A percentile compares a stretch with the other conserved stretches of the same genome.
These are phyloP conservation scores for Phaeotremella skinneri DNA, from an alignment of 768 basidiomycete genomes.

Conservation along the genomic window DNA sequence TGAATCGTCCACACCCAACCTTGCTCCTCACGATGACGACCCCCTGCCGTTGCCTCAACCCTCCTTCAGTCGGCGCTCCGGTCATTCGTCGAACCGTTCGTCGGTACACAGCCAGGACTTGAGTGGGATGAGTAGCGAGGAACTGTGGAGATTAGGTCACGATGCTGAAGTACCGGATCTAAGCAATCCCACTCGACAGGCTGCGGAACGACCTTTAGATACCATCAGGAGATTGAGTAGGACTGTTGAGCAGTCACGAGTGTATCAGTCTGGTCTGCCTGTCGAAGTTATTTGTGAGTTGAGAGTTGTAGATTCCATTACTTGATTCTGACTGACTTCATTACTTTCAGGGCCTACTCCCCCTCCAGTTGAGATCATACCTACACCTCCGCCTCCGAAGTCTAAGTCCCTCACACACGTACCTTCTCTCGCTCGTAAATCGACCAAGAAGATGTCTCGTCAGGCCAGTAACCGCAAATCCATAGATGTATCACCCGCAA, in stretches of 20 bases:
- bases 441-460: not conserved
- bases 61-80: conserved; percentile 29
- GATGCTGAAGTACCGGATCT: conserved; percentile 35
- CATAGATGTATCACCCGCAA: not conserved
- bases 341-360: conserved; percentile 35
- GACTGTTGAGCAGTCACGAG: conserved; percentile 9
- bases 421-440: conserved; percentile 18
- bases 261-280: conserved; percentile 23
- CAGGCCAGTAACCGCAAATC: conserved; percentile 8
- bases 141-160: conserved; percentile 35
- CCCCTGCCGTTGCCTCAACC: conserved; percentile 37
- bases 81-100: conserved; percentile 24
- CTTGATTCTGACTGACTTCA: not conserved
- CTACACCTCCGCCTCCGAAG: conserved; percentile 11
- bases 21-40: conserved; percentile 14
- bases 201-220: conserved; percentile 47
- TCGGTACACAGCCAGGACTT: conserved; percentile 32
- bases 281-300: conserved; percentile 46
- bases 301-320: too few relatives aligned
- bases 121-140: conserved; percentile 35
- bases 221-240: conserved; percentile 44
- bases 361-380: conserved; percentile 24
- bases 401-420: conserved; percentile 36
- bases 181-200: conserved; percentile 43
- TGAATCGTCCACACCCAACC: conserved; percentile 21